Base-by-base conservation (phyloP, 345 rosid genomes). In the Rhodamnia rubescens region DNA sequence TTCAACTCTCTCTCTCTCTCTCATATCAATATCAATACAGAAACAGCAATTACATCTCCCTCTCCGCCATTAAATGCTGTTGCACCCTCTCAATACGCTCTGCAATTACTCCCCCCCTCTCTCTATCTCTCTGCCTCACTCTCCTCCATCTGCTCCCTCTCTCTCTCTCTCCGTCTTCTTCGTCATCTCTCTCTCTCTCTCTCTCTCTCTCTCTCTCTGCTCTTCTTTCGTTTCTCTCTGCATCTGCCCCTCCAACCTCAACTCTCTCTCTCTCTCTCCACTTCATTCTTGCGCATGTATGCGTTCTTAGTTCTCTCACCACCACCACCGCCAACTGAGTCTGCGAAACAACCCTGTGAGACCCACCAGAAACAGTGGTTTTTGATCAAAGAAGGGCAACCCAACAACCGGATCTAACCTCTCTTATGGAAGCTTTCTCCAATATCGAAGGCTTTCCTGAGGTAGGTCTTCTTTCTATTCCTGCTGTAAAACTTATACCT, bases 21-120 rank as follows among this genome's bases (percentile, higher is more conserved):
- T 51, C 7, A 51, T 36, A 74, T 64, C 54, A 36, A 85, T n/a
- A n/a, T 64, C 87, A 69, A 69, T 36, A 69, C 80, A 69, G 80
- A 36, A 56, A 20, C 83, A 21, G 82, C 61, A 86, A 83, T 86
- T 51, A 57, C 84, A 86, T 85, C 89, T 44, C 86, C 88, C 86
- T 90, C 90, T 84, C 89, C 89, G 36, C 93, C 92, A 94, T 91
- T 94, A 92, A 94, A 93, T 94, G 97, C 97, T 15, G 86, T 90
- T 88, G 93, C 96, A 93, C 92, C 95, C 93, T 91, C 93, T 92
- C 94, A 88, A 90, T 88, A 82, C 93, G 87, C 93, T 92, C 93
- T 85, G 92, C 95, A 94, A 90, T 94, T 88, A 94, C 94, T 93
- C 92, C 91, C 88, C 87, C 51, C 91, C 86, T 88, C 90, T 86